Percentiles rank a stretch among this genome's conserved stretches.
phyloP scores from a whole-genome alignment of 176 grass and related monocot genomes.

The Aechmea fasciata region DNA sequence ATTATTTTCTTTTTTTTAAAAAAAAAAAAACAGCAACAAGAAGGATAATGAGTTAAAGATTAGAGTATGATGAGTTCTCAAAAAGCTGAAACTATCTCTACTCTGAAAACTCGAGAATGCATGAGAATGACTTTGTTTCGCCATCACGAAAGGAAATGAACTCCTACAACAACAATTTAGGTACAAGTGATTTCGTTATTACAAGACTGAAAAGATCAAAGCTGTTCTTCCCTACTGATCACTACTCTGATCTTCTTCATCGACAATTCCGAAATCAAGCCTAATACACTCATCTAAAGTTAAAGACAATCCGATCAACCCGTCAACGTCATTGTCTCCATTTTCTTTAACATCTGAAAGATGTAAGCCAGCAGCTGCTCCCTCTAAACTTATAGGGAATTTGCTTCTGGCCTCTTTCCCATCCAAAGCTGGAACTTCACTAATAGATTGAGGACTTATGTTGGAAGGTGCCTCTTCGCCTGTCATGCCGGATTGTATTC shows the following conservation, averaged over 20 bases:
- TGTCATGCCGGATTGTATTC: constrained; percentile 94
- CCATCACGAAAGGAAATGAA: too few species aligned
- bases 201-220: too few species aligned
- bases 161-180: too few species aligned
- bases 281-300: constrained; percentile 94
- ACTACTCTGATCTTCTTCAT: constrained; percentile 68
- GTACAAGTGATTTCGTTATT: too few species aligned
- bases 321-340: constrained; percentile 66
- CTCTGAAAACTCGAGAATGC: too few species aligned
- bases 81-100: too few species aligned
- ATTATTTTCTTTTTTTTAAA: too few species aligned
- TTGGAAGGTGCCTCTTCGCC: constrained; percentile 87
- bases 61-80: too few species aligned
- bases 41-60: too few species aligned
- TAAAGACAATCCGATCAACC: constrained; percentile 86
- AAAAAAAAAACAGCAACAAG: too few species aligned
- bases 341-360: constrained; percentile 69
- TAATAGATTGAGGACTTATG: constrained; percentile 57
- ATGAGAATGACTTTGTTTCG: too few species aligned
- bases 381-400: constrained; percentile 68
- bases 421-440: constrained; percentile 70
- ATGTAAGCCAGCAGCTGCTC: constrained; percentile 70
- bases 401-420: constrained; percentile 45
- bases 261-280: constrained; percentile 74
- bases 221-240: constrained; percentile 3